Conservation (phyloP, 2,329 filamentous ascomycete genomes). For the Alternaria alternata region DNA sequence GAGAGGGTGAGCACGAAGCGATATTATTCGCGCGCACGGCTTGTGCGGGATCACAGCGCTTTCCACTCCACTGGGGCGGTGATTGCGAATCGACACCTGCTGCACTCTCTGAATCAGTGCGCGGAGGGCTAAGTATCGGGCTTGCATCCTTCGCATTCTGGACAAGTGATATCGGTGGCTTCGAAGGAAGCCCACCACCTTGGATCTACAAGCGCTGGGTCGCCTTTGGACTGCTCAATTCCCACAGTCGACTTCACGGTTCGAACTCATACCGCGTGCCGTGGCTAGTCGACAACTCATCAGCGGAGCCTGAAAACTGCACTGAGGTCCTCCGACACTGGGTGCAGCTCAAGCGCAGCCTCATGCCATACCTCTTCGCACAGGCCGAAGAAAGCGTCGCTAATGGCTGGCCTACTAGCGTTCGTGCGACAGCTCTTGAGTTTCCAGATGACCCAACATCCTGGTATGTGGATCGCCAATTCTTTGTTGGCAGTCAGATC, state of each 20-base stretch:
- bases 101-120: constrained; percentile 75
- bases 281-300: constrained; percentile 74
- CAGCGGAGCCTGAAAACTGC: constrained; percentile 56
- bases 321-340: constrained; percentile 64
- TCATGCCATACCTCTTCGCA: constrained; percentile 67
- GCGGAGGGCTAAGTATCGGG: constrained; percentile 70
- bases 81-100: constrained; percentile 78
- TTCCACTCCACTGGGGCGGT: constrained; percentile 73
- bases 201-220: constrained; percentile 82
- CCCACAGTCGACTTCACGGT: constrained; percentile 75
- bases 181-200: constrained; percentile 72
- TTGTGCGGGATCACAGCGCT: constrained; percentile 72
- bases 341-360: constrained; percentile 61
- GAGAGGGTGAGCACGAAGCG: constrained; percentile 61
- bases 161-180: constrained; percentile 75
- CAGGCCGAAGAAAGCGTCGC: constrained; percentile 61
- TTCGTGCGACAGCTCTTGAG: constrained; percentile 73
- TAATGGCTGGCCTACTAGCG: constrained; percentile 65
- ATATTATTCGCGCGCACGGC: constrained; percentile 74
- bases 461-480: constrained; percentile 74
- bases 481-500: constrained; percentile 73
- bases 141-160: constrained; percentile 73
- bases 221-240: constrained; percentile 75
- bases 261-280: constrained; percentile 76
- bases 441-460: constrained; percentile 74